phyloP scores from a whole-genome alignment of 2,329 filamentous ascomycete genomes.

The Botrytis paeoniae region DNA sequence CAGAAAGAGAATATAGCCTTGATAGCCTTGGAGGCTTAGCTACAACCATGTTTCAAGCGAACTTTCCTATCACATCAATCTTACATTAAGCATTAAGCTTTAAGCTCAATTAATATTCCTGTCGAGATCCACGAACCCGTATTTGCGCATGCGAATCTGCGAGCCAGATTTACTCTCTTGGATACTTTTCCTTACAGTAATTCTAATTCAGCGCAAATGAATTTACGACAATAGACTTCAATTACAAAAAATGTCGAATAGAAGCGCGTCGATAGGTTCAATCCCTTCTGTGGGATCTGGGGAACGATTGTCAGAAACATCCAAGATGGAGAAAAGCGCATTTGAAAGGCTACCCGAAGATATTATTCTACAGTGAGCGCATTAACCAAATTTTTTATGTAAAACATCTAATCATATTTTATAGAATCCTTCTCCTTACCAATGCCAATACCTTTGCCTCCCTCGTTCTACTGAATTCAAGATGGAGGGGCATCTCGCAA shows the following conservation, averaged over 20 bases:
- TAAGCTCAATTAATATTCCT: neutral
- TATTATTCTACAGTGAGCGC: conserved; percentile 64
- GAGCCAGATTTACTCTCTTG: neutral
- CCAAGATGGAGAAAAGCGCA: conserved; percentile 21
- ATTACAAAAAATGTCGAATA: neutral
- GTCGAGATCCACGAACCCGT: neutral
- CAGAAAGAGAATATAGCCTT: neutral
- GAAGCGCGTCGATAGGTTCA: conserved; percentile 14
- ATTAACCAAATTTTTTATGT: neutral
- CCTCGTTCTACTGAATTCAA: conserved; percentile 60
- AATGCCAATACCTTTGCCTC: conserved; percentile 66
- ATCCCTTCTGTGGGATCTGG: conserved; percentile 2
- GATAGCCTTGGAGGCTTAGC: conserved; percentile 6
- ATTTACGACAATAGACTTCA: neutral
- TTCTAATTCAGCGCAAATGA: neutral
- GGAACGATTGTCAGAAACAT: conserved; percentile 4
- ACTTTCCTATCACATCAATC: neutral
- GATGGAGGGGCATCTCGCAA: conserved; percentile 63
- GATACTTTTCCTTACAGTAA: neutral
- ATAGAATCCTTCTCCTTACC: conserved; percentile 58
- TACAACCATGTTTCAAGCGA: conserved; percentile 1
- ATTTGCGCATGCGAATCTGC: neutral
- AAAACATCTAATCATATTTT: conserved; percentile 21
- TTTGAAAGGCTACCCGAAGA: conserved; percentile 63
- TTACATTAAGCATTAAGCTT: neutral